Evolutionary conservation across 2,329 filamentous ascomycete species (phyloP).

Genomic region (Diaporthe caulivora): DNA sequence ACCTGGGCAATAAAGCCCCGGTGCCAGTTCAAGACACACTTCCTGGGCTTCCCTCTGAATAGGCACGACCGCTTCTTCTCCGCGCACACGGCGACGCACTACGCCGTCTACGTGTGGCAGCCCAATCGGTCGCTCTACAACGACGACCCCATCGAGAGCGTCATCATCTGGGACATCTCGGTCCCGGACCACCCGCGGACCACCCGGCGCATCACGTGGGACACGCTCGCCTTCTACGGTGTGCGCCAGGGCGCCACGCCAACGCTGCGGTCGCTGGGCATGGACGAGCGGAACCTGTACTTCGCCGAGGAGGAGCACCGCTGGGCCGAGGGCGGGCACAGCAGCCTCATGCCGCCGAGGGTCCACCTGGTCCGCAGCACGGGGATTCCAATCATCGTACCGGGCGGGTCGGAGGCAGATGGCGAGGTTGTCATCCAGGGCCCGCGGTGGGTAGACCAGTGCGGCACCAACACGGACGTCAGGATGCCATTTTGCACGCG

Average conservation of each 20-base stretch:
- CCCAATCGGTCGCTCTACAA: slow-evolving; percentile 62
- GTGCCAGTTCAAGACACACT: slow-evolving; percentile 72
- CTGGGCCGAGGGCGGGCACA: slow-evolving; percentile 61
- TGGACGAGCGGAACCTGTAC: slow-evolving; percentile 66
- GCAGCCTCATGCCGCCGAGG: slow-evolving; percentile 53
- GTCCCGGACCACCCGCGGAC: slow-evolving; percentile 62
- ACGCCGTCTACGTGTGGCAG: slow-evolving; percentile 73
- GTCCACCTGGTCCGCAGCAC: slow-evolving; percentile 62
- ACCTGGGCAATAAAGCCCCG: slow-evolving; percentile 62
- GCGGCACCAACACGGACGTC: slow-evolving; percentile 56
- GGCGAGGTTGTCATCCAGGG: slow-evolving; percentile 52
- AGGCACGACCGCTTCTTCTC: slow-evolving; percentile 73
- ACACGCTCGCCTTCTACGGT: slow-evolving; percentile 64
- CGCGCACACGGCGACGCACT: slow-evolving; percentile 69
- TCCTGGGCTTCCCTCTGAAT: slow-evolving; percentile 66
- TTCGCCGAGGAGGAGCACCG: slow-evolving; percentile 68
- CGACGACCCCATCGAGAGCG: slow-evolving; percentile 67
- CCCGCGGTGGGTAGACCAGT: slow-evolving; percentile 62
- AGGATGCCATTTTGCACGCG: slow-evolving; percentile 60
- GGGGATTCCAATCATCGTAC: slow-evolving; percentile 63
- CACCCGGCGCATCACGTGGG: slow-evolving; percentile 62
- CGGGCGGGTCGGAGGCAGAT: slow-evolving; percentile 4
- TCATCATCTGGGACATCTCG: slow-evolving; percentile 71
- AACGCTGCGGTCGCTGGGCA: slow-evolving; percentile 60
- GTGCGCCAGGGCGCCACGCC: slow-evolving; percentile 66